These are phyloP conservation scores for Aspergillus hiratsukae DNA, from an alignment of 2,329 filamentous ascomycete genomes.

Conservation along the genomic window DNA sequence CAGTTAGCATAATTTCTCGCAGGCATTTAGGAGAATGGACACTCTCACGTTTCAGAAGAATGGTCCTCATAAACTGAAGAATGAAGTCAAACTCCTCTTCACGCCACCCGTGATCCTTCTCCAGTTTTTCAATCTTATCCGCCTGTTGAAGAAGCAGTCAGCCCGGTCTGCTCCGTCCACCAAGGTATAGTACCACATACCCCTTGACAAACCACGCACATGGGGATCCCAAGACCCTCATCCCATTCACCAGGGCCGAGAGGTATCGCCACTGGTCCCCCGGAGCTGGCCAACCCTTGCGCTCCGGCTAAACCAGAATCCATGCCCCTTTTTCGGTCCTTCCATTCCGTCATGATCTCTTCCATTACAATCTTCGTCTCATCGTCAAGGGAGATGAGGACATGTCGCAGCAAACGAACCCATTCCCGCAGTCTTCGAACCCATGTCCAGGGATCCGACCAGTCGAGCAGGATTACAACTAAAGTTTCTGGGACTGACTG, in stretches of 20 bases:
- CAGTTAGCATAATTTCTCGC: constrained; percentile 11
- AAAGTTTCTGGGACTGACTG: constrained; percentile 81
- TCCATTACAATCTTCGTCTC: constrained; percentile 81
- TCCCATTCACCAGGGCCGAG: constrained; percentile 90
- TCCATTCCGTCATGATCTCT: constrained; percentile 76
- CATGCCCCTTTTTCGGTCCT: constrained; percentile 64
- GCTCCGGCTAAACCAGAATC: constrained; percentile 55
- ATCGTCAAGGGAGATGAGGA: constrained; percentile 67
- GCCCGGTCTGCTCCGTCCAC: constrained; percentile 14
- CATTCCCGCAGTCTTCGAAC: constrained; percentile 82
- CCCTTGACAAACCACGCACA: constrained; percentile 95
- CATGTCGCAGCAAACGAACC: constrained; percentile 76
- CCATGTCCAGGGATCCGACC: constrained; percentile 92
- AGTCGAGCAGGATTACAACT: constrained; percentile 88
- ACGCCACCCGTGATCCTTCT: constrained; percentile 87
- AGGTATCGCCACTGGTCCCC: constrained; percentile 67
- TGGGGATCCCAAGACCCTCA: constrained; percentile 75
- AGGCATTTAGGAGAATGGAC: constrained; percentile 13
- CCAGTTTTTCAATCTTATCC: constrained; percentile 84
- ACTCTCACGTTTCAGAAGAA: constrained; percentile 73
- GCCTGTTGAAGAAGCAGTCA: constrained; percentile 47
- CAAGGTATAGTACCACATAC: constrained; percentile 46
- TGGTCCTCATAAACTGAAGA: constrained; percentile 84
- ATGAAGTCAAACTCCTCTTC: constrained; percentile 97
- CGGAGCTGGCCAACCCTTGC: constrained; percentile 52